phyloP scores from a whole-genome alignment of 495 filamentous ascomycete genomes.

The Apiosordaria backusii region DNA sequence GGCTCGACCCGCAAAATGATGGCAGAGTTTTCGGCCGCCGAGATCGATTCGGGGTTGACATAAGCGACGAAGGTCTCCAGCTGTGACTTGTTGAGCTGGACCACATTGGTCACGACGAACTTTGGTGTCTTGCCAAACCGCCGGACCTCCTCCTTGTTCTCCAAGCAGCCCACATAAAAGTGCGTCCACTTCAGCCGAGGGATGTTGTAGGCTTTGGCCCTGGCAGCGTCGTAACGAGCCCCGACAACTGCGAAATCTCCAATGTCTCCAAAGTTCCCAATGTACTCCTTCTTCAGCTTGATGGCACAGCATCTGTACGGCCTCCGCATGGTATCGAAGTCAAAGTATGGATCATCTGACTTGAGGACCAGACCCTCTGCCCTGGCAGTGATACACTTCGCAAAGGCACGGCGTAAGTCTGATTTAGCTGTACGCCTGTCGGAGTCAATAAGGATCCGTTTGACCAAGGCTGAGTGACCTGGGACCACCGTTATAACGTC shows the following conservation, averaged over 20 bases:
- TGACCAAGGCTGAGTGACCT: slow-evolving; percentile 59
- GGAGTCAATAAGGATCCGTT: slow-evolving; percentile 63
- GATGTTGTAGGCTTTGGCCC: slow-evolving; percentile 47
- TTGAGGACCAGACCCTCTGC: slow-evolving; percentile 81
- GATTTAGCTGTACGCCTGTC: slow-evolving; percentile 40
- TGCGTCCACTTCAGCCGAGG: slow-evolving; percentile 65
- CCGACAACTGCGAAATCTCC: slow-evolving; percentile 78
- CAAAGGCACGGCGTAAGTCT: slow-evolving; percentile 59
- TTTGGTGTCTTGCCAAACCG: slow-evolving; percentile 50
- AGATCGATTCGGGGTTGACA: slow-evolving; percentile 34
- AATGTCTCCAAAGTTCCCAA: slow-evolving; percentile 73
- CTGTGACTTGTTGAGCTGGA: slow-evolving; percentile 40
- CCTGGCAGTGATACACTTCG: slow-evolving; percentile 57
- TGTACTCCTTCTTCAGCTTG: slow-evolving; percentile 89
- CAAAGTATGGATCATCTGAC: slow-evolving; percentile 75
- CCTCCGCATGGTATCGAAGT: slow-evolving; percentile 40
- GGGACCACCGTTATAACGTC: slow-evolving; percentile 52
- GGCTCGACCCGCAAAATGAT: slow-evolving; percentile 31
- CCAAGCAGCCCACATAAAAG: slow-evolving; percentile 73
- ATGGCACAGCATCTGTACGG: slow-evolving; percentile 56
- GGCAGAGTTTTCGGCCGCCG: slow-evolving; percentile 28
- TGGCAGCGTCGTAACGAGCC: slow-evolving; percentile 59
- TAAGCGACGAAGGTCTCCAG: slow-evolving; percentile 33
- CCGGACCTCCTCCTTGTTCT: slow-evolving; percentile 63
- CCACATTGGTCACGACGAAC: slow-evolving; percentile 59